Base-by-base conservation (phyloP, 1,284 basidiomycete genomes). In the Sporisorium graminicola region DNA sequence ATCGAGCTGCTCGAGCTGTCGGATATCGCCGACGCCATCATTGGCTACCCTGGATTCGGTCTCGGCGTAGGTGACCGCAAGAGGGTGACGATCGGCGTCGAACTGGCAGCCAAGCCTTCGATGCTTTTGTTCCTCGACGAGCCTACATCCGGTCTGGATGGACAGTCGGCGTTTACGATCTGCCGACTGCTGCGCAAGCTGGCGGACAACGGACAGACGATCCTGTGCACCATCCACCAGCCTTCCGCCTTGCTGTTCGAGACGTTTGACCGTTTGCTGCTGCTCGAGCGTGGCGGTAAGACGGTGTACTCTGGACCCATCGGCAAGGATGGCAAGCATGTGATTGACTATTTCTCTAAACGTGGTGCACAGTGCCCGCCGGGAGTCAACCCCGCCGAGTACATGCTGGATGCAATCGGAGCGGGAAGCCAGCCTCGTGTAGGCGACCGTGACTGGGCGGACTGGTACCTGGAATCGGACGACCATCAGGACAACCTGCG, bases 91-190 rank as follows among this genome's bases (percentile, higher is more conserved):
- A 90, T 90, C 78, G 89, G 89, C 77, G 89, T 94, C 37, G 93
- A 94, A 82, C 86, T 93, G 26, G 92, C 92, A 24, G 91, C 92
- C 4, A 92, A 87, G 90, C 92, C 92, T 0, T 91, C 89, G 80
- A 87, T 94, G 3, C 88, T 95, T 0, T 88, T 95, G 26, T 62
- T 42, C 56, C 67, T 81, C 47, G 83, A 78, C 74, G 81, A 82
- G 65, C 86, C 75, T 47, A 93, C 92, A 0, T 93, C 92, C 13
- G 94, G 94, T 49, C 87, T 96, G 29, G 94, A 95, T 84, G 94
- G 93, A 2, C 93, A 95, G 83, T 92, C 91, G 54, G 93, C 94
- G 0, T 95, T 92, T 92, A 92, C 91, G 16, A 94, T 96, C 78
- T 88, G 94, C 56, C 88, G 89, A 2, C 92, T 95, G 82, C 88